These are phyloP conservation scores for Micractinium conductrix DNA, from an alignment of 139 green algal species.

Conservation along the genomic window DNA sequence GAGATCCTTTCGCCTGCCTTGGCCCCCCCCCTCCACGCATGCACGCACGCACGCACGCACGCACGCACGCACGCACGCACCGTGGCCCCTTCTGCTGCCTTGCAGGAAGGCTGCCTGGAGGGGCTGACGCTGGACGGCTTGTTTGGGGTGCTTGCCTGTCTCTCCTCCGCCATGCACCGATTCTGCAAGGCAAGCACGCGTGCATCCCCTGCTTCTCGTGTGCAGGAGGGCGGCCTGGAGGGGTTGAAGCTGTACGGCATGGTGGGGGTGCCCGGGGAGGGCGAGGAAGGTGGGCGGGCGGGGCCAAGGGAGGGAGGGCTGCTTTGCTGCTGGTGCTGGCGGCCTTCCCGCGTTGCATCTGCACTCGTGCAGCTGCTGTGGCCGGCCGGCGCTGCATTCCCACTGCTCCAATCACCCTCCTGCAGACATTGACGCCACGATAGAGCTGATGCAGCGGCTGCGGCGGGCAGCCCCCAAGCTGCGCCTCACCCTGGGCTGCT, in stretches of 20 bases:
- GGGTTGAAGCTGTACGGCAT: conserved; percentile 65
- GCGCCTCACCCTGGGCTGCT: conserved; percentile 56
- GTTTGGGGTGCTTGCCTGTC: too few species aligned
- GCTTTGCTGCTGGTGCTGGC: neutral
- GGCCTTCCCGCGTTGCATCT: neutral
- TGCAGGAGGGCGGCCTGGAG: conserved; percentile 55
- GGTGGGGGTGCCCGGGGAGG: conserved; percentile 63
- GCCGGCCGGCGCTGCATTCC: too few species aligned
- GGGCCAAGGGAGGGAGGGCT: neutral
- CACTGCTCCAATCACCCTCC: neutral
- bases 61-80: too few species aligned
- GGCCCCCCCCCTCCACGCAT: too few species aligned
- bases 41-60: too few species aligned
- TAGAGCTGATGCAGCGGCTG: conserved; percentile 57
- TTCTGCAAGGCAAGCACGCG: too few species aligned
- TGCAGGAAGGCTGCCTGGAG: too few species aligned
- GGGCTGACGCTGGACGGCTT: too few species aligned
- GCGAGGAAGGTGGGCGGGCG: conserved; percentile 33
- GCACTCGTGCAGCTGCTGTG: neutral
- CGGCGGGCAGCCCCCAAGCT: conserved; percentile 22
- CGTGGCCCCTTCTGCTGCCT: too few species aligned
- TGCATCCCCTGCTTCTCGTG: neutral
- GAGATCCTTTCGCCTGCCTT: too few species aligned
- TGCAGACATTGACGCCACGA: conserved; percentile 56
- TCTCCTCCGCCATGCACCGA: too few species aligned